These are phyloP conservation scores for Incumbomyces delicatus DNA, from an alignment of 2,329 filamentous ascomycete species.

Conservation along the genomic window DNA sequence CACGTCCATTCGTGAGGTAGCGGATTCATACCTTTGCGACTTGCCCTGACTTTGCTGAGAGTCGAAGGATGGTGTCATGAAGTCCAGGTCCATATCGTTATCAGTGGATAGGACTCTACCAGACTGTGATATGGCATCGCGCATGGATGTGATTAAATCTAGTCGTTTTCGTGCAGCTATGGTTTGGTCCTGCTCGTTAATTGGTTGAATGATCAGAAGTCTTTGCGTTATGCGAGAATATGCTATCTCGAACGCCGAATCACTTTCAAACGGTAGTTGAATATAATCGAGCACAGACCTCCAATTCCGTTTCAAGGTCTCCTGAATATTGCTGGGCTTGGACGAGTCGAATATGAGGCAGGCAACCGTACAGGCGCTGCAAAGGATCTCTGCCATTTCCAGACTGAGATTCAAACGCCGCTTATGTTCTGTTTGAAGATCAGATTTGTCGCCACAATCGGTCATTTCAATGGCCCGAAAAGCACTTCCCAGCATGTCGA, in stretches of 20 bases:
- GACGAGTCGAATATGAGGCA: background rate
- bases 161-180: background rate
- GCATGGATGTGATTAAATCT: background rate
- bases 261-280: background rate
- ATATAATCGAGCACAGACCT: background rate
- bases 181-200: background rate
- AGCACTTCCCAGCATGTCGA: background rate
- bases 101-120: background rate
- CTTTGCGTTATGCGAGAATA: background rate
- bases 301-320: background rate
- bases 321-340: background rate
- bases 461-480: background rate
- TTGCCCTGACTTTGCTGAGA: conserved; percentile 5
- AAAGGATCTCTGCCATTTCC: conserved; percentile 4
- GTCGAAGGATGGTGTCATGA: background rate
- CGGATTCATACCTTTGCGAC: background rate
- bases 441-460: background rate
- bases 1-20: background rate
- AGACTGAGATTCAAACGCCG: background rate
- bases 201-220: background rate
- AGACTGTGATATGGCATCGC: background rate
- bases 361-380: background rate
- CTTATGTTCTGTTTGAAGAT: background rate
- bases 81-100: conserved; percentile 1
- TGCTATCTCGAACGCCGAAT: background rate